Evolutionary conservation across 768 basidiomycete species (phyloP).

Genomic region (Mycena epipterygia): DNA sequence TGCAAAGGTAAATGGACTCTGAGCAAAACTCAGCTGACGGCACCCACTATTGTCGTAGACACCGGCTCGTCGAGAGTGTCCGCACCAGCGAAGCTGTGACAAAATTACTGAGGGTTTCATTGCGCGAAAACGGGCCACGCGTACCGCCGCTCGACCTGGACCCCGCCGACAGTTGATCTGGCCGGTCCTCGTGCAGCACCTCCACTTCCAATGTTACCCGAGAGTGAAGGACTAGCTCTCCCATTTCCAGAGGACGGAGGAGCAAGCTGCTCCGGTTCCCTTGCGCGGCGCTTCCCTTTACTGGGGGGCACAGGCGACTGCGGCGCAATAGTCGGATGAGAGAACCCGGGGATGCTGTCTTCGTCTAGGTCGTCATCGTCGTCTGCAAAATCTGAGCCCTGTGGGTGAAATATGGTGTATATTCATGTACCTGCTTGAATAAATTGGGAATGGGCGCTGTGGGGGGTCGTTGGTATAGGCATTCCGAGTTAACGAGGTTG

Average conservation of each 20-base stretch:
- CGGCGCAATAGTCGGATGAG: slow-evolving; percentile 69
- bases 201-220: slow-evolving; percentile 80
- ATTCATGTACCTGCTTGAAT: slow-evolving; percentile 76
- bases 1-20: slow-evolving; percentile 9
- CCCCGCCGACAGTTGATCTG: slow-evolving; percentile 83
- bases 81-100: slow-evolving; percentile 76
- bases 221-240: slow-evolving; percentile 57
- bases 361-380: slow-evolving; percentile 90
- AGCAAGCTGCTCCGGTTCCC: slow-evolving; percentile 66
- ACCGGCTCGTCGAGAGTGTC: slow-evolving; percentile 96
- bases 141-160: slow-evolving; percentile 91
- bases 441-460: slow-evolving; percentile 78
- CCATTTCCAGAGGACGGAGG: slow-evolving; percentile 56
- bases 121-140: slow-evolving; percentile 33
- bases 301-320: slow-evolving; percentile 56
- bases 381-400: slow-evolving; percentile 52
- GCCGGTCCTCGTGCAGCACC: slow-evolving; percentile 59
- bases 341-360: slow-evolving; percentile 84
- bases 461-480: slow-evolving; percentile 57
- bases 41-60: slow-evolving; percentile 82
- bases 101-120: slow-evolving; percentile 3
- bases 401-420: slow-evolving; percentile 7
- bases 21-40: slow-evolving; percentile 39
- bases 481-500: slow-evolving; percentile 16
- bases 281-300: slow-evolving; percentile 82